A percentile compares a stretch with the other conserved stretches of the same genome.
phyloP scores from a whole-genome alignment of 2,329 filamentous ascomycete genomes.

The Immersiporthe knoxdaviesiana region DNA sequence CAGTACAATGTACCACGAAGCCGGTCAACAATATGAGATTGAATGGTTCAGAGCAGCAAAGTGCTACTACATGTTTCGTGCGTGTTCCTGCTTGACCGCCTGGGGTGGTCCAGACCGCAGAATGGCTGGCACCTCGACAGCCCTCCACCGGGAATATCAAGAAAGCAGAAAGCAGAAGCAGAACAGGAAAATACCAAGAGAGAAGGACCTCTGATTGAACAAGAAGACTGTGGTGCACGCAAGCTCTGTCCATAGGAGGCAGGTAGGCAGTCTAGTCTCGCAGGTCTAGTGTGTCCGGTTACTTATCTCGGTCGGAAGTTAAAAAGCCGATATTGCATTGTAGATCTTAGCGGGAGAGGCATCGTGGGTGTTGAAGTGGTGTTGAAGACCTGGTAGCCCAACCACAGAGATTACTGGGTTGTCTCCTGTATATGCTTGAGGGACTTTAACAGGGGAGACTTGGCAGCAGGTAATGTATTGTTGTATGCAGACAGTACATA shows the following conservation, averaged over 20 bases:
- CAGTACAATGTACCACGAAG: neutral
- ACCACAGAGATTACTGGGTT: neutral
- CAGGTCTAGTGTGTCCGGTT: neutral
- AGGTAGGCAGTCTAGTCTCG: neutral
- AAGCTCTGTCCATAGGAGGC: neutral
- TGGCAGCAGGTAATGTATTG: too few species aligned
- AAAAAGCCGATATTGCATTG: slow-evolving; percentile 5
- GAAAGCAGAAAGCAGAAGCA: neutral
- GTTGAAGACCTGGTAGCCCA: neutral
- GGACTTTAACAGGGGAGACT: neutral
- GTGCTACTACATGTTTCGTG: neutral
- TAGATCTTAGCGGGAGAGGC: neutral
- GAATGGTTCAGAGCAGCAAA: neutral
- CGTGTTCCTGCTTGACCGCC: neutral
- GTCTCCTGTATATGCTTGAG: neutral
- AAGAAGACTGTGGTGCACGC: neutral
- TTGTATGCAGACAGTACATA: too few species aligned
- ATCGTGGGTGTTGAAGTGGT: neutral
- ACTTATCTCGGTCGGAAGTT: neutral
- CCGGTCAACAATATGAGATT: neutral
- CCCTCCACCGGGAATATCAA: neutral
- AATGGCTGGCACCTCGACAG: neutral
- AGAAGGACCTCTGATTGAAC: neutral
- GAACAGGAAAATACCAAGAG: neutral
- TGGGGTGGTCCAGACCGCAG: neutral